Base-by-base conservation (phyloP, 306 rosid genomes). In the Inga leiocalycina region DNA sequence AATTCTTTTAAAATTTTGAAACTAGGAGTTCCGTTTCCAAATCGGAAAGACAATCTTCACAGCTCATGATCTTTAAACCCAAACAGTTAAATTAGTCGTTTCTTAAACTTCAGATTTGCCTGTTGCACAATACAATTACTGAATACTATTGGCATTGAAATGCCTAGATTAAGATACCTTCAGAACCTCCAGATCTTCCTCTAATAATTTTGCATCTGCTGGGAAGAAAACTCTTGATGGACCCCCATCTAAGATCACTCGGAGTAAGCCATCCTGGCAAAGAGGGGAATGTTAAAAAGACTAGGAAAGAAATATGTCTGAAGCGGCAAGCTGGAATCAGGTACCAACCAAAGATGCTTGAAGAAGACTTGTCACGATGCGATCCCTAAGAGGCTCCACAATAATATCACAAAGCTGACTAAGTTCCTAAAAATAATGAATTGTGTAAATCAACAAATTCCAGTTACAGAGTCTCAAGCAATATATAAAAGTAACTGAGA, bases 351-450 rank as follows among this genome's bases (percentile, higher is more conserved):
- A 87, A 66, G 99, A 89, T 61, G 99, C 99, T 80, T 96, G 99
- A 90, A 96, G 99, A 79, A 96, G 97, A 89, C 99, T 94, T 22
- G 98, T 96, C 88, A 96, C 99, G 49, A 96, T 85, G 73, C 90
- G 98, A 87, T 96, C 99, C 88, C 99, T 87, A 65, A 96, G 97
- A 74, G 99, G 97, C 86, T 96, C 99, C 84, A 94, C 97, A 61
- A 96, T 93, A 84, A 94, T 86, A 85, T 84, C 93, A 80, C 99
- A 96, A 27, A 96, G 93, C 81, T 90, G 93, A 88, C 88, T 85
- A 81, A 96, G 99, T 85, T 92, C 97, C 99, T 96, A 89, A 52
- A 86, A 39, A 20, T 62, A 71, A 79, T 84, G 81, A 85, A 49
- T 77, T 15, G 19, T 41, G 87, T 37, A 72, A 74, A 49, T 24